phyloP scores from a whole-genome alignment of 1,284 basidiomycete genomes.

The Vanrija pseudolonga region DNA sequence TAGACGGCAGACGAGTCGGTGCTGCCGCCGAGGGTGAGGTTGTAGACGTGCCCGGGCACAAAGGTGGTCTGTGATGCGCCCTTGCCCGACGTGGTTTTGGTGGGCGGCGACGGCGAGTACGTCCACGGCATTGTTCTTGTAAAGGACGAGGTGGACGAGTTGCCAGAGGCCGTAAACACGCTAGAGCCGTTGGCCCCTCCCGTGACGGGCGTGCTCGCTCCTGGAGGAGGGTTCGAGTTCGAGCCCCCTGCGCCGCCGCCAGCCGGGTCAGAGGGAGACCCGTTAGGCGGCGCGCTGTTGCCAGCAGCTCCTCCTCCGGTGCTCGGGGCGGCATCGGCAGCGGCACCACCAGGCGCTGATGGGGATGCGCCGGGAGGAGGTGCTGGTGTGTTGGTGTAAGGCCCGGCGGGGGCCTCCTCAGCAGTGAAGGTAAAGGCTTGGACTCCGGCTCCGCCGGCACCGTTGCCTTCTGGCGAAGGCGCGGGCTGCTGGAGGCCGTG shows the following conservation, averaged over 20 bases:
- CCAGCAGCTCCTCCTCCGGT: background rate
- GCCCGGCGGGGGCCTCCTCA: no score
- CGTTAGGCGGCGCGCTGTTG: background rate
- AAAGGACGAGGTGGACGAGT: background rate
- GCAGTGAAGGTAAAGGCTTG: no score
- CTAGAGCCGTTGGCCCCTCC: no score
- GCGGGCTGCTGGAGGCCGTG: no score
- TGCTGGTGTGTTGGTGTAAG: no score
- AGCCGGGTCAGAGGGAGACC: background rate
- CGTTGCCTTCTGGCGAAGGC: no score
- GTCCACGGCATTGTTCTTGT: conserved; percentile 15
- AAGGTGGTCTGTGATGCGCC: conserved; percentile 23
- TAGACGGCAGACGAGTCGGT: conserved; percentile 39
- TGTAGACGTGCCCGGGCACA: conserved; percentile 38
- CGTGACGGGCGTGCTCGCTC: background rate
- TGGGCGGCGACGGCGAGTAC: conserved; percentile 5
- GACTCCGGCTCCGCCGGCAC: no score
- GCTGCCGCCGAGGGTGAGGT: conserved; percentile 30
- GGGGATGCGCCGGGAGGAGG: no score
- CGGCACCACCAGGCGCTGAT: background rate
- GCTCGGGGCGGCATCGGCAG: background rate
- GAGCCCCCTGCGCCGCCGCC: background rate
- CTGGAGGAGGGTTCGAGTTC: background rate
- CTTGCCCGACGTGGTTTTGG: conserved; percentile 11
- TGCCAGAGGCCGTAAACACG: background rate